Evolutionary conservation across 2,329 filamentous ascomycete genomes (phyloP).

Genomic region (Fusarium duplospermum): DNA sequence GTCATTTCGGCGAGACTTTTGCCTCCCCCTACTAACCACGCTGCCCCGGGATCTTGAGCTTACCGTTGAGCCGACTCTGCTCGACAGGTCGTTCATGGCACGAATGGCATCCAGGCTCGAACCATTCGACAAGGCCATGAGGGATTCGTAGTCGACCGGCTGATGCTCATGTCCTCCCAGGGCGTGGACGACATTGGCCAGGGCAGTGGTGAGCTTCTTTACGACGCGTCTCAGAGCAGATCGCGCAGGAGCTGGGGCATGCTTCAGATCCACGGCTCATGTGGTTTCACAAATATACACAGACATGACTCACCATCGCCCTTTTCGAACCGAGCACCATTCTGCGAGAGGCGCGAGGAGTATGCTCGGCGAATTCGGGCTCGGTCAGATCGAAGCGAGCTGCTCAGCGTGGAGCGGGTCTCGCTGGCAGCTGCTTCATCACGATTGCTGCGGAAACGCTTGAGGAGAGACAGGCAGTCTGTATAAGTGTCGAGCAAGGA

Average conservation of each 20-base stretch:
- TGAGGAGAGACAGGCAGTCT: constrained; percentile 57
- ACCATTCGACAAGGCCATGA: constrained; percentile 59
- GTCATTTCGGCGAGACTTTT: constrained; percentile 22
- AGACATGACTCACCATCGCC: constrained; percentile 59
- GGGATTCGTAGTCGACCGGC: constrained; percentile 58
- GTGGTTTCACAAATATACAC: constrained; percentile 11
- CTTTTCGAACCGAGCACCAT: constrained; percentile 56
- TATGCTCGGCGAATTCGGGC: constrained; percentile 57
- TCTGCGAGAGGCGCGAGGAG: constrained; percentile 52
- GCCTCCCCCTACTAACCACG: constrained; percentile 33
- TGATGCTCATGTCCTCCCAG: constrained; percentile 46
- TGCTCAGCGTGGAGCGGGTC: constrained; percentile 44
- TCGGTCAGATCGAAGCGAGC: constrained; percentile 54
- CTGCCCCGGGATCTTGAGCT: constrained; percentile 30
- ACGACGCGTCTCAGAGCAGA: constrained; percentile 56
- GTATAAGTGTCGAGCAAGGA: constrained; percentile 61
- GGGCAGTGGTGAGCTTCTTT: constrained; percentile 55
- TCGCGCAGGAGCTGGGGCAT: constrained; percentile 50
- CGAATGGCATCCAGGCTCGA: constrained; percentile 61
- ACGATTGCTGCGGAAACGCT: constrained; percentile 45
- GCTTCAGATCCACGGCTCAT: constrained; percentile 24
- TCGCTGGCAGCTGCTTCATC: constrained; percentile 39
- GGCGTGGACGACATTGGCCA: constrained; percentile 54
- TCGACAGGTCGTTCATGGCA: constrained; percentile 61
- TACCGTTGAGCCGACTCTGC: constrained; percentile 41